Evolutionary conservation across 768 basidiomycete genomes (phyloP).

Genomic region (Tremella mesenterica): DNA sequence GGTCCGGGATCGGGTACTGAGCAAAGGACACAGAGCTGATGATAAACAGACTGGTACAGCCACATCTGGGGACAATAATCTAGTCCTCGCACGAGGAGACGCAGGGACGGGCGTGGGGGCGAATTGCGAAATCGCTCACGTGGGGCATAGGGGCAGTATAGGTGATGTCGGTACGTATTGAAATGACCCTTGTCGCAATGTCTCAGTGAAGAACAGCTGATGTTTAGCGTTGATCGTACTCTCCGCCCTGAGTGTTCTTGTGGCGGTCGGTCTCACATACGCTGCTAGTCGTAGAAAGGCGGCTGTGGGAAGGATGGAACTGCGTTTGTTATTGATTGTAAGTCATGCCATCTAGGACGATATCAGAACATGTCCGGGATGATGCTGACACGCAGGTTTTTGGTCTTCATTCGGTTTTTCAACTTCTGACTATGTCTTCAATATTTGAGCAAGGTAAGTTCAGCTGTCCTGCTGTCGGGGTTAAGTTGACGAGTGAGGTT

Average conservation of each 20-base stretch:
- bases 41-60: neutral
- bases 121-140: conserved; percentile 63
- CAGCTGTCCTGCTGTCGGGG: no score
- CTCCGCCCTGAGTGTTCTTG: conserved; percentile 56
- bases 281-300: conserved; percentile 64
- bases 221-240: conserved; percentile 64
- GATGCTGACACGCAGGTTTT: conserved; percentile 15
- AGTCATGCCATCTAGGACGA: no score
- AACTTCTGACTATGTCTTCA: conserved; percentile 71
- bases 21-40: neutral
- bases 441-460: conserved; percentile 59
- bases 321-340: conserved; percentile 37
- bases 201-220: neutral
- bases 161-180: conserved; percentile 59
- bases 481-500: conserved; percentile 38
- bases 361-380: neutral
- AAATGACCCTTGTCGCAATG: neutral
- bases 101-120: conserved; percentile 80
- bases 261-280: conserved; percentile 60
- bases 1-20: no score
- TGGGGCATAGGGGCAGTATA: conserved; percentile 50
- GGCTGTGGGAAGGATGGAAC: conserved; percentile 61
- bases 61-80: conserved; percentile 47
- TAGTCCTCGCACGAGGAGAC: conserved; percentile 44
- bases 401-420: conserved; percentile 56